Conservation (phyloP, 2,329 filamentous ascomycete genomes). For the Fonsecaea nubica region DNA sequence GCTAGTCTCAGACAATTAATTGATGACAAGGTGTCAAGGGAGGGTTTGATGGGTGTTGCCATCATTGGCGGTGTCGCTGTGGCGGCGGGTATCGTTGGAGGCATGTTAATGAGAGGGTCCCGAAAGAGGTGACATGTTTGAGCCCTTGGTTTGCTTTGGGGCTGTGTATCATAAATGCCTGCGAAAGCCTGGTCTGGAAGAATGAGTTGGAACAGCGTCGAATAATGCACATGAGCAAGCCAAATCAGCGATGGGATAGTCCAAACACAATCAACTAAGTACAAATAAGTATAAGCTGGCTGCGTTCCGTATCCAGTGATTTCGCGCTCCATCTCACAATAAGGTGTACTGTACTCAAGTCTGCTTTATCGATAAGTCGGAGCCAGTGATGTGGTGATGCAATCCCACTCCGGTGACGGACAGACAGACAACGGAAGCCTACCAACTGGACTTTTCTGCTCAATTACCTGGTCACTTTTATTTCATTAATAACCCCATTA, state of each 20-base stretch:
- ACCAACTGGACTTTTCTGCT: slow-evolving; percentile 10
- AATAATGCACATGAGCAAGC: slow-evolving; percentile 7
- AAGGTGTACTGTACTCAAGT: not conserved
- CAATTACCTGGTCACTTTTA: not conserved
- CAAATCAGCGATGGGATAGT: not conserved
- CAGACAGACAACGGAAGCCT: slow-evolving; percentile 14
- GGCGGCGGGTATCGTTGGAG: slow-evolving; percentile 89
- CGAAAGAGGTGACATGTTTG: slow-evolving; percentile 47
- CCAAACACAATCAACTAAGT: not conserved
- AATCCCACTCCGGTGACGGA: slow-evolving; percentile 17
- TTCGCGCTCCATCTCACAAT: not conserved
- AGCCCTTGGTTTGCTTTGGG: slow-evolving; percentile 2
- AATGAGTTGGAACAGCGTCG: slow-evolving; percentile 12
- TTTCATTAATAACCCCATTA: slow-evolving; percentile 13
- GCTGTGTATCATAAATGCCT: slow-evolving; percentile 12
- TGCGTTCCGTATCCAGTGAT: not conserved
- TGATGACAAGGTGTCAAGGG: slow-evolving; percentile 94
- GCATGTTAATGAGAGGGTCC: slow-evolving; percentile 79
- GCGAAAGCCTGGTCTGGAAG: slow-evolving; percentile 6
- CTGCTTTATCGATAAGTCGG: slow-evolving; percentile 12
- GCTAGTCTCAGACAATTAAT: slow-evolving; percentile 84
- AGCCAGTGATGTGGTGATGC: slow-evolving; percentile 9
- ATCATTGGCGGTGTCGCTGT: slow-evolving; percentile 93
- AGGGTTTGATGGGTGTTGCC: slow-evolving; percentile 90
- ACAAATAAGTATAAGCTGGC: not conserved